These are phyloP conservation scores for Rhynchospora tenuis DNA, from an alignment of 176 grass and related monocot species.

Conservation along the genomic window DNA sequence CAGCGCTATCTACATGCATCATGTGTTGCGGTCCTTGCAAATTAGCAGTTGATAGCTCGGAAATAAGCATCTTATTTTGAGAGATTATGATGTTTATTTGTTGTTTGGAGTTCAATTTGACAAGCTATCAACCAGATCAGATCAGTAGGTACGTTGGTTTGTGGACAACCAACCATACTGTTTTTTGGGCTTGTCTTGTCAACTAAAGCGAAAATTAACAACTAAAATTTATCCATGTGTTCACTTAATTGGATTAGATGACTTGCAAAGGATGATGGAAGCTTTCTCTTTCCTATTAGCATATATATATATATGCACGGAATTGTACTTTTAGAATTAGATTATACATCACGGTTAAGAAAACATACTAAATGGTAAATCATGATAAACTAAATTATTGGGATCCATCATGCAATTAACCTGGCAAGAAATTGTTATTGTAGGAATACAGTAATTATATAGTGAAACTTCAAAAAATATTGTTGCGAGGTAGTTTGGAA, in stretches of 20 bases:
- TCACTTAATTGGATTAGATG: neutral
- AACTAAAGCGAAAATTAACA: neutral
- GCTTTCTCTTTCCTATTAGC: neutral
- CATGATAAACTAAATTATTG: neutral
- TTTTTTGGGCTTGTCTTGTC: neutral
- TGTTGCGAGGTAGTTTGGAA: too few species aligned
- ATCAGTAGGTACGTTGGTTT: neutral
- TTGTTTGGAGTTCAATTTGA: neutral
- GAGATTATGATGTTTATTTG: neutral
- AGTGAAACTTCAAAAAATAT: neutral
- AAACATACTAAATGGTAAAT: neutral
- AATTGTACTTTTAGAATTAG: neutral
- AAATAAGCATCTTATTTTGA: neutral
- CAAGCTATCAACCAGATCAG: slow-evolving; percentile 4
- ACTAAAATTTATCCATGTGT: neutral
- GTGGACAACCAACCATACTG: slow-evolving; percentile 9
- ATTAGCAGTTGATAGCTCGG: neutral
- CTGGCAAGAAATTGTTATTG: neutral
- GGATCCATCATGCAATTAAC: neutral
- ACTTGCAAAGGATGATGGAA: neutral
- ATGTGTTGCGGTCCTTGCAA: slow-evolving; percentile 9
- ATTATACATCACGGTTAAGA: neutral
- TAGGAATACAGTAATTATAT: neutral
- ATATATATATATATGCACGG: neutral
- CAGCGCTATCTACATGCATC: neutral